phyloP scores from a whole-genome alignment of 176 grass and related monocot genomes.

The Microstegium vimineum region DNA sequence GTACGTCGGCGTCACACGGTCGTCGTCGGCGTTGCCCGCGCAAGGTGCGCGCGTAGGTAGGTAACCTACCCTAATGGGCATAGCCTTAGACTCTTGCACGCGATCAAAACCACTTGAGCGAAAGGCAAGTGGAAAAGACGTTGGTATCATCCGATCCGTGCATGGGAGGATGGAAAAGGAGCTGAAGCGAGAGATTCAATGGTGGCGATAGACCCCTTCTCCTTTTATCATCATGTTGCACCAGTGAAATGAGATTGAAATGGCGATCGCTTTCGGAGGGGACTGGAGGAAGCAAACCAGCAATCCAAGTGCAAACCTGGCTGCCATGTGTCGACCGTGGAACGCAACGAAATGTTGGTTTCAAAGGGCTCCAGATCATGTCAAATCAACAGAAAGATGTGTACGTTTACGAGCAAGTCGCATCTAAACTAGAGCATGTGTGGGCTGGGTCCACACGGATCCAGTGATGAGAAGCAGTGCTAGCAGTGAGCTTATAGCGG shows the following conservation, averaged over 20 bases:
- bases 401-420: not conserved
- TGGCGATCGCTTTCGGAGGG: constrained; percentile 48
- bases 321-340: constrained; percentile 33
- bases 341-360: constrained; percentile 8
- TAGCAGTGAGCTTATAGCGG: no score
- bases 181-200: constrained; percentile 19
- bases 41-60: constrained; percentile 28
- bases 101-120: constrained; percentile 27
- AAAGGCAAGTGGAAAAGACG: constrained; percentile 28
- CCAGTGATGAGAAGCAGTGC: no score
- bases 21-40: constrained; percentile 22
- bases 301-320: not conserved
- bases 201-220: constrained; percentile 12
- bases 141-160: constrained; percentile 22
- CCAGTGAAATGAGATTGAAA: constrained; percentile 14
- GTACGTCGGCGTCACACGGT: not conserved
- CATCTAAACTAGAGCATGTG: not conserved
- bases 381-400: constrained; percentile 21
- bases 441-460: no score
- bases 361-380: not conserved
- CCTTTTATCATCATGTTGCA: constrained; percentile 22
- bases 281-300: constrained; percentile 22
- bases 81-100: constrained; percentile 52
- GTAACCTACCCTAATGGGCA: constrained; percentile 44
- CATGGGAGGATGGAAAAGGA: not conserved